Evolutionary conservation across 169 alveolate genomes (phyloP), one percentile per base, ranked within the genome.

Genomic region (Blepharisma undulans): DNA sequence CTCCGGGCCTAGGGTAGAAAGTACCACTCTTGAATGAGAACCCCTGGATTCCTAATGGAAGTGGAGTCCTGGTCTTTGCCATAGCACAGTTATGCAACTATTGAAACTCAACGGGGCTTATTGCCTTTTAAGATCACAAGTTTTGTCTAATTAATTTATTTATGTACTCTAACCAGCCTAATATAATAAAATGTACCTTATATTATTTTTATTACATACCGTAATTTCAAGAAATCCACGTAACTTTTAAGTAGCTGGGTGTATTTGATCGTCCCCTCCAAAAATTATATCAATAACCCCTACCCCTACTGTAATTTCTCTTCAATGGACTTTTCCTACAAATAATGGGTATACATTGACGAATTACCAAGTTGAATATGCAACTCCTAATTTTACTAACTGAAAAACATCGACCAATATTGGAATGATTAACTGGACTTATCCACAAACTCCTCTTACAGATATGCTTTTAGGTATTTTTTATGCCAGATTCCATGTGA

Each of bases 61-160:
- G 29, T 22, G 80, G 80, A 74, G 80, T 25, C 33, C 80, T 74
- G 80, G 80, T 74, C 80, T 74, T 74, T 74, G 80, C 80, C 80
- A 74, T 74, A 74, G 80, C 80, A 74, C 33, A 74, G 80, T 74
- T 74, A 74, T 74, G 80, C 80, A 74, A 74, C 80, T 74, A 74
- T 74, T 2, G 80, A 74, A 74, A 74, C 80, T 29, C 80, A 74
- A 74, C 80, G 80, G 80, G 33, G 80, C 80, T 74, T 74, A 74
- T 29, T 74, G 48, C 80, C 18, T 74, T 74, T 74, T 74, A 74
- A 48, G 66, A 48, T 48, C 66, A 48, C 66, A 48, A 48, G 66
- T 48, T 48, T 48, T 48, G 66, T 0, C 66, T 48, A 48, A 48
- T 48, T 48, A 48, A 48, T 48, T 48, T 48, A 48, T 48, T 48